Base-by-base conservation (phyloP, 2,329 filamentous ascomycete genomes). In the Fusarium subglutinans region DNA sequence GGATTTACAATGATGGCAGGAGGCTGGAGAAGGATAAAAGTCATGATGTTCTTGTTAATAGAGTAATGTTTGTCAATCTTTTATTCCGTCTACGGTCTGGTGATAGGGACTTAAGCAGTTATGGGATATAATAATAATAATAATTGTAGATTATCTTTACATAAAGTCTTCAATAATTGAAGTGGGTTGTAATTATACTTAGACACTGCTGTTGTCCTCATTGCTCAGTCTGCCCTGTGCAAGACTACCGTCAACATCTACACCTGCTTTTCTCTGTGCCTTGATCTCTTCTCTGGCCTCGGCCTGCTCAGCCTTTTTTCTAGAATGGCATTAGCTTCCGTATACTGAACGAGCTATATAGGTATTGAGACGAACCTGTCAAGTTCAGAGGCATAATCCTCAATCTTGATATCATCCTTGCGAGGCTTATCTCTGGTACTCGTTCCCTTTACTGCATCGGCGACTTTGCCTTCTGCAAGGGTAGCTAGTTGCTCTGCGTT, bases 261-360 rank as follows among this genome's bases (percentile, higher is more conserved):
- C 66, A 22, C 74, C 74, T 4, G 72, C 74, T 40, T 64, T 48
- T 41, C 74, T 70, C 55, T 75, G 56, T 11, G 69, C 48, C 35
- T 75, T 76, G 38, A 76, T 66, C 5, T 73, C 54, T 38, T 71
- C 69, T 51, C 74, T 63, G 22, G 74, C 74, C 26, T 70, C 63
- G 20, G 74, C 60, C 43, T 76, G 74, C 50, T 76, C 74, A 8
- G 62, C 60, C 47, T 75, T 76, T 54, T 76, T 76, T 53, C 74
- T 76, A 28, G 3, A 3, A 22, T 26, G 48, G 10, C 20, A 24
- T 74, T 43, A 76, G 63, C 20, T 55, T 40, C 15, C 6, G 6
- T 33, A 17, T 15, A 17, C 30, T 10, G 22, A 15, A n/a, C 11
- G 8, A 26, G 17, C 5, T 8, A 40, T 9, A 11, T 22, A n/a